Percentiles rank a stretch among this genome's conserved stretches.
phyloP scores from a whole-genome alignment of 2,329 filamentous ascomycete species.

The Aquanectria penicillioides region DNA sequence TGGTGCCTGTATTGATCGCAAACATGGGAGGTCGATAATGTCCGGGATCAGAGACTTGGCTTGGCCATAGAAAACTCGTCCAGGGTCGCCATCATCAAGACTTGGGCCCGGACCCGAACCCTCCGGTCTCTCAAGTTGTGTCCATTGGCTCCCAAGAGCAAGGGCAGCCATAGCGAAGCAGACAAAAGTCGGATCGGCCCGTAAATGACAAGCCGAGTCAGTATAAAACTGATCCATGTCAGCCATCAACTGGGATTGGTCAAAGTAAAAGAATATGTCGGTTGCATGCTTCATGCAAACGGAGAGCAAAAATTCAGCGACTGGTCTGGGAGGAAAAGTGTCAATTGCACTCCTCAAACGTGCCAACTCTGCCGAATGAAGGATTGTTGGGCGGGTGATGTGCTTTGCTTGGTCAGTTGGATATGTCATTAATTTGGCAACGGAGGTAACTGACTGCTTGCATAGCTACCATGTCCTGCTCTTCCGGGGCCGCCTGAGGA shows the following conservation, averaged over 20 bases:
- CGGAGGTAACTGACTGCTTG: slow-evolving; percentile 26
- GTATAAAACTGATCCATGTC: slow-evolving; percentile 42
- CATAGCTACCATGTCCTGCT: slow-evolving; percentile 31
- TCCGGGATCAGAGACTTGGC: slow-evolving; percentile 45
- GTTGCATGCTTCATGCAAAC: slow-evolving; percentile 42
- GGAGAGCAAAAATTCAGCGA: slow-evolving; percentile 43
- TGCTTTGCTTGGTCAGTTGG: slow-evolving; percentile 4
- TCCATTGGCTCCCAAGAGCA: slow-evolving; percentile 49
- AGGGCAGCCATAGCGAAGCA: slow-evolving; percentile 40
- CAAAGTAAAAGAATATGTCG: slow-evolving; percentile 45
- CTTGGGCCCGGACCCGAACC: not conserved
- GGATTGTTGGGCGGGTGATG: slow-evolving; percentile 18
- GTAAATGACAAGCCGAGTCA: slow-evolving; percentile 26
- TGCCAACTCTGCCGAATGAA: slow-evolving; percentile 29
- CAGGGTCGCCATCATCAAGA: slow-evolving; percentile 37
- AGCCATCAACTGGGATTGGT: slow-evolving; percentile 37
- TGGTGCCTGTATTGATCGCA: slow-evolving; percentile 46
- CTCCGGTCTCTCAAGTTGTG: slow-evolving; percentile 41
- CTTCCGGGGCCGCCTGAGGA: slow-evolving; percentile 25
- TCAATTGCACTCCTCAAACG: slow-evolving; percentile 36
- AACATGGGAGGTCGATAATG: slow-evolving; percentile 45
- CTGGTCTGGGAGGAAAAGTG: slow-evolving; percentile 37
- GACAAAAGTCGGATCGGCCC: slow-evolving; percentile 39
- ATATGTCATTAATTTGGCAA: not conserved
- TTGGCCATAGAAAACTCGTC: slow-evolving; percentile 44